Evolutionary conservation across 148 eudicot species (phyloP), one percentile per base, ranked within the genome.

Genomic region (Arbutus unedo): DNA sequence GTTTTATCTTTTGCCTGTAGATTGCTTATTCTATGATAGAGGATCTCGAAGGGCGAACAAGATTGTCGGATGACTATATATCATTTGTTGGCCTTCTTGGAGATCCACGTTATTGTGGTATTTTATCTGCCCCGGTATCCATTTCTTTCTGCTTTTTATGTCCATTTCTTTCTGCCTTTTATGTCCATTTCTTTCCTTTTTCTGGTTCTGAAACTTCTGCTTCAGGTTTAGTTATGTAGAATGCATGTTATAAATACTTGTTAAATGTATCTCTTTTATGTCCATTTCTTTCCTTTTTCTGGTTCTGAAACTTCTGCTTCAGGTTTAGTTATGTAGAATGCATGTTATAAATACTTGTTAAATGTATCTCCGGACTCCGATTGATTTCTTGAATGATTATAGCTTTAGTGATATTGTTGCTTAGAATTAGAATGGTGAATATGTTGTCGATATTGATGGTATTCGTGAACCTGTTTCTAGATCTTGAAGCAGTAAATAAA

Each of bases 61-160:
- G 88, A 87, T 82, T 83, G 60, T 85, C 88, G 23, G 93, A 89
- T 89, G 97, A 93, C 87, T 93, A 95, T 81, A 95, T 95, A 81
- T 95, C 98, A 38, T 95, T 95, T 89, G 98, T 95, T 84, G 88
- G 88, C 66, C 97, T 95, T 81, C 95, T 95, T 84, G 94, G 95
- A 76, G 98, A 95, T 86, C 90, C 93, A 83, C 95, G 91, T 82
- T 95, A 93, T 88, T 92, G 98, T 88, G 98, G 98, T 95, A 92
- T 77, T 83, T 76, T 76, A 81, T 84, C 83, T 86, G 83, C 86
- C 84, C 66, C 45, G 85, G 83, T 85, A 87, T 87, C 80, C 83
- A 75, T 81, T 81, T 7, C 21, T 75, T 75, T 75, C 18, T 11
- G 18, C 38, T 31, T 81, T 71, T 81, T 60, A 77, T 76, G 73